Percentiles rank a stretch among this genome's conserved stretches.
Conservation (phyloP, 345 rosid species). For the Populus nigra region DNA sequence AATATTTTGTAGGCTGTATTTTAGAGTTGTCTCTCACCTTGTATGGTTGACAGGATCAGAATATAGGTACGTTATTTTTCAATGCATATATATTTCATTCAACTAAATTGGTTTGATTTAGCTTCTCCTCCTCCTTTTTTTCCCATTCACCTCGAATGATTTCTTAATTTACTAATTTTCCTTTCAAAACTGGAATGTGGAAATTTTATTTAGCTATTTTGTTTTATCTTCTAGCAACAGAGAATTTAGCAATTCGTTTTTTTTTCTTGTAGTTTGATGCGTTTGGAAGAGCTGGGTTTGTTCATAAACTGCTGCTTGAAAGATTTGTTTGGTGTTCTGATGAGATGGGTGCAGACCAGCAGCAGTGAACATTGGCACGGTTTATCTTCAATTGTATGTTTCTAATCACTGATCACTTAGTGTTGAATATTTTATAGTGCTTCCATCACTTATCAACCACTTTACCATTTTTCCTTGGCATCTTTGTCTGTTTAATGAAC, state of each 20-base stretch:
- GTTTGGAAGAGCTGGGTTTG: conserved; percentile 16
- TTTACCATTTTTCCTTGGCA: neutral
- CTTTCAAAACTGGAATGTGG: neutral
- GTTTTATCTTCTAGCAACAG: neutral
- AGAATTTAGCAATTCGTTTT: neutral
- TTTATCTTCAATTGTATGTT: conserved; percentile 32
- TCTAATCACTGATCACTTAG: conserved; percentile 6
- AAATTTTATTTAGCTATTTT: neutral
- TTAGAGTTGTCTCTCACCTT: conserved; percentile 1
- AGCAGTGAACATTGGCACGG: conserved; percentile 20
- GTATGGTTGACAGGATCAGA: neutral
- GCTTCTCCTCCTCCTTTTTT: neutral
- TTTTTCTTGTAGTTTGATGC: conserved; percentile 18
- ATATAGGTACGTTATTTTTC: conserved; percentile 5
- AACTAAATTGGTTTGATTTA: neutral
- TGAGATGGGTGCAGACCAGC: conserved; percentile 9
- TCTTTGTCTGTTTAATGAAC: neutral
- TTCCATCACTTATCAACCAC: neutral
- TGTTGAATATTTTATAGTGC: neutral
- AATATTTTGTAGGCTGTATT: conserved; percentile 18
- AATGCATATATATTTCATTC: neutral
- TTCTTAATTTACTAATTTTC: neutral
- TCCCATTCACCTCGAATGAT: neutral
- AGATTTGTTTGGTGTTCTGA: conserved; percentile 6
- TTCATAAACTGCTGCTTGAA: conserved; percentile 13